These are phyloP conservation scores for Clathrus columnatus DNA, from an alignment of 768 basidiomycete genomes.

Conservation along the genomic window DNA sequence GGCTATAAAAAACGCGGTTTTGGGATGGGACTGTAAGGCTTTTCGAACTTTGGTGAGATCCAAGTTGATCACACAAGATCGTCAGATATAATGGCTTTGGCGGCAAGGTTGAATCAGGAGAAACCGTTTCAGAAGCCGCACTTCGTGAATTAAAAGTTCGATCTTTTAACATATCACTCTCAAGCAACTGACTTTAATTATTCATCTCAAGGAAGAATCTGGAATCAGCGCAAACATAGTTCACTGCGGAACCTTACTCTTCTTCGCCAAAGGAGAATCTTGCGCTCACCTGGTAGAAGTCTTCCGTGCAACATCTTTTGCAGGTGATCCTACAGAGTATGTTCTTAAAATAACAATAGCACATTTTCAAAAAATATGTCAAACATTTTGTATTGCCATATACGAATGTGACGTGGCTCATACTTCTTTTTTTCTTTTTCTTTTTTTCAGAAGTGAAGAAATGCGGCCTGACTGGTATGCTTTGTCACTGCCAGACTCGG, in stretches of 20 bases:
- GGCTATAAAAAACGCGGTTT: slow-evolving; percentile 78
- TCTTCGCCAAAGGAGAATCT: slow-evolving; percentile 43
- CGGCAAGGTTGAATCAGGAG: slow-evolving; percentile 74
- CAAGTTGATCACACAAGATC: not conserved
- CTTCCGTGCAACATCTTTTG: slow-evolving; percentile 54
- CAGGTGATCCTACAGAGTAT: slow-evolving; percentile 59
- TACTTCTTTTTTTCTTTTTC: not conserved
- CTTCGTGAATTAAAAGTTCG: slow-evolving; percentile 41
- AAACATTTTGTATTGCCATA: not conserved
- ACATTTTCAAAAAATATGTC: not conserved
- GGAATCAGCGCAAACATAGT: slow-evolving; percentile 60
- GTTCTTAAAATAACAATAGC: too few species aligned
- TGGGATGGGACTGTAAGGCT: slow-evolving; percentile 49
- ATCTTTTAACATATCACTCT: slow-evolving; percentile 25
- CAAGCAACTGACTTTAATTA: slow-evolving; percentile 20
- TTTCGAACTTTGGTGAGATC: not conserved
- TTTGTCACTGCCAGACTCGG: slow-evolving; percentile 13
- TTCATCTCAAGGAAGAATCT: slow-evolving; percentile 64
- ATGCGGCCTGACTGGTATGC: slow-evolving; percentile 83
- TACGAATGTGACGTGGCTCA: not conserved
- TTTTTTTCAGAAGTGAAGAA: slow-evolving; percentile 59
- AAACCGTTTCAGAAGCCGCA: slow-evolving; percentile 63
- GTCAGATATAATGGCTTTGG: slow-evolving; percentile 82
- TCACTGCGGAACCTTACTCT: slow-evolving; percentile 58
- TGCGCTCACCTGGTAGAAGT: slow-evolving; percentile 66